Base-by-base conservation (phyloP, 805 yeast genomes). In the Maudiozyma pseudohumilis region DNA sequence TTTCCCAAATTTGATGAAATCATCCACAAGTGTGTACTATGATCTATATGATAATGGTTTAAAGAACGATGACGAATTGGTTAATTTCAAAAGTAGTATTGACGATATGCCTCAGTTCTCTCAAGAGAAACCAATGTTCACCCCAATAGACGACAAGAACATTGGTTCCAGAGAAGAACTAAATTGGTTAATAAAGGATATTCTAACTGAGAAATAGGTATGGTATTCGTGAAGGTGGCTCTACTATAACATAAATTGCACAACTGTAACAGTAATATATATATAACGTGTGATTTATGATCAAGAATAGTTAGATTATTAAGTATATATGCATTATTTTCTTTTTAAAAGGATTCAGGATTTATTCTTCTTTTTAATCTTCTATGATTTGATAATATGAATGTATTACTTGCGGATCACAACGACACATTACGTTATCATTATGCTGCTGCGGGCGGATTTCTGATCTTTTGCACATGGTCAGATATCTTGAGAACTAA, bases 101-200 rank as follows among this genome's bases (percentile, higher is more conserved):
- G 63, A 59, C 36, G 63, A 60, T 39, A 41, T 60, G 35, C 55
- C 55, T 10, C 52, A 52, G 17, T 60, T 59, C 37, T 38, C 44
- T 22, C 50, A 49, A 6, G 60, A 50, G 29, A 57, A 50, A 39
- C 64, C 64, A 8, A 45, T 49, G 26, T 53, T 53, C 38, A 54
- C 56, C 1, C 58, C 64, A 7, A 27, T 49, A 5, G 59, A 56
- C 34, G 60, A 57, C 24, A 53, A 52, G 26, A 72, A 73, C 47
- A 59, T 69, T 32, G 83, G 83, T 5, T 66, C 77, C 0, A 70
- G 74, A 25, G 81, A 79, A 39, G 94, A 82, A 52, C 61, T 82
- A 44, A 74, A 76, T 46, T 75, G 85, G 83, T 61, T 81, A 37
- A 67, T 82, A 26, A 78, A 75, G 57, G 88, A 80, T 47, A 68